A percentile compares a stretch with the other conserved stretches of the same genome.
Conservation (phyloP, 306 rosid genomes). For the Alnus glutinosa region DNA sequence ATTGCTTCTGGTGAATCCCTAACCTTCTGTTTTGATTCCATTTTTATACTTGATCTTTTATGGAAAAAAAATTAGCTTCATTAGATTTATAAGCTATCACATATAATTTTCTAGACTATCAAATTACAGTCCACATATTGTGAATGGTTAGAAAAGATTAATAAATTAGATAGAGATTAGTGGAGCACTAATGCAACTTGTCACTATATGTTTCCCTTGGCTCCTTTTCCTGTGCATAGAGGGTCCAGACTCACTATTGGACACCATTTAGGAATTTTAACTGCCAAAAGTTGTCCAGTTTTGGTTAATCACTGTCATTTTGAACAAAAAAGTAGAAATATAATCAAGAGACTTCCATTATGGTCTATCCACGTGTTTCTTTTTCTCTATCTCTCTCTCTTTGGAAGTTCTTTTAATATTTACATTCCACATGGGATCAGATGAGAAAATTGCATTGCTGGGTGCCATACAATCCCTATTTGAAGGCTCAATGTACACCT, state of each 20-base stretch:
- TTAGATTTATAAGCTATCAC: background rate
- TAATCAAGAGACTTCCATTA: background rate
- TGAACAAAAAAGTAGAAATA: background rate
- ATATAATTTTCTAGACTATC: background rate
- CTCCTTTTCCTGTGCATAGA: background rate
- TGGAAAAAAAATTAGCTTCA: background rate
- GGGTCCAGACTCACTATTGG: background rate
- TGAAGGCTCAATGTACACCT: slow-evolving; percentile 96
- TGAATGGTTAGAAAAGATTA: background rate
- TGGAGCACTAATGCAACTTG: background rate
- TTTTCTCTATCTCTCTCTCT: background rate
- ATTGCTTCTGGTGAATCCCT: slow-evolving; percentile 82
- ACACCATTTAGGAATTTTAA: background rate
- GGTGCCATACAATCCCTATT: slow-evolving; percentile 94
- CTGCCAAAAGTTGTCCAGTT: background rate
- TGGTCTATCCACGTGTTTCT: background rate
- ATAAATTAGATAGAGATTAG: background rate
- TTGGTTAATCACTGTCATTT: background rate
- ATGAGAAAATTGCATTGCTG: slow-evolving; percentile 78
- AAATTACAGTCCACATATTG: background rate
- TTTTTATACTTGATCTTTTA: slow-evolving; percentile 18
- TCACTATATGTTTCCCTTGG: background rate
- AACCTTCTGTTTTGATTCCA: background rate
- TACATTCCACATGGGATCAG: slow-evolving; percentile 42
- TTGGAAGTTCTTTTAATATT: slow-evolving; percentile 15